These are phyloP conservation scores for Calocybe indica DNA, from an alignment of 768 basidiomycete species.

Conservation along the genomic window DNA sequence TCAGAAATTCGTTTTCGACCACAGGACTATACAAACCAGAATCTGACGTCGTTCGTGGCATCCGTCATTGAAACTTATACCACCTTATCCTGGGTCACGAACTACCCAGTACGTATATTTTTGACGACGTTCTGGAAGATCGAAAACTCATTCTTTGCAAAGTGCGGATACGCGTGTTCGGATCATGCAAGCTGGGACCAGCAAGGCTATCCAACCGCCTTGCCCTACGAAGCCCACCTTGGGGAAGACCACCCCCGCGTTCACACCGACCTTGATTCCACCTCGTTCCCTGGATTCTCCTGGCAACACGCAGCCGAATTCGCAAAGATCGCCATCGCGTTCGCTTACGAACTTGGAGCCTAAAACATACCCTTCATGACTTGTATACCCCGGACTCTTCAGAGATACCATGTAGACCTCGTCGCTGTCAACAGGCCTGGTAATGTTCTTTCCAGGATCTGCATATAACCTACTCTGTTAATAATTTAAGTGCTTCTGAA, in stretches of 20 bases:
- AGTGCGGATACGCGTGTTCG: conserved; percentile 57
- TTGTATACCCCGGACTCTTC: too few species aligned
- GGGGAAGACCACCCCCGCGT: conserved; percentile 22
- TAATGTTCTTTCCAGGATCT: too few species aligned
- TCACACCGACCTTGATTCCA: conserved; percentile 37
- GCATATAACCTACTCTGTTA: conserved; percentile 24
- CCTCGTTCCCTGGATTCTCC: conserved; percentile 34
- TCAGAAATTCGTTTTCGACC: too few species aligned
- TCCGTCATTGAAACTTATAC: conserved; percentile 28
- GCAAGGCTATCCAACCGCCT: conserved; percentile 49
- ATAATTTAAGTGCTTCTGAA: conserved; percentile 61
- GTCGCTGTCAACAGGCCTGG: too few species aligned
- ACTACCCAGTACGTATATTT: conserved; percentile 24
- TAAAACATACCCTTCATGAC: not conserved
- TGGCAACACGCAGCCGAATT: conserved; percentile 62
- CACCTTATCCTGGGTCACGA: conserved; percentile 29
- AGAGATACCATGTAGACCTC: too few species aligned
- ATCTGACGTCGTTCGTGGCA: conserved; percentile 41
- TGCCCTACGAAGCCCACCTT: conserved; percentile 18
- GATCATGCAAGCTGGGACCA: conserved; percentile 63
- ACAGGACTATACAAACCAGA: conserved; percentile 28
- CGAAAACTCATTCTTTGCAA: not conserved
- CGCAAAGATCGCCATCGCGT: conserved; percentile 35
- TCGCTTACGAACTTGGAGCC: conserved; percentile 9
- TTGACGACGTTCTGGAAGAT: too few species aligned